Evolutionary conservation across 2,329 filamentous ascomycete species (phyloP), one percentile per base, ranked within the genome.

Genomic region (Didymellaceae sp.): DNA sequence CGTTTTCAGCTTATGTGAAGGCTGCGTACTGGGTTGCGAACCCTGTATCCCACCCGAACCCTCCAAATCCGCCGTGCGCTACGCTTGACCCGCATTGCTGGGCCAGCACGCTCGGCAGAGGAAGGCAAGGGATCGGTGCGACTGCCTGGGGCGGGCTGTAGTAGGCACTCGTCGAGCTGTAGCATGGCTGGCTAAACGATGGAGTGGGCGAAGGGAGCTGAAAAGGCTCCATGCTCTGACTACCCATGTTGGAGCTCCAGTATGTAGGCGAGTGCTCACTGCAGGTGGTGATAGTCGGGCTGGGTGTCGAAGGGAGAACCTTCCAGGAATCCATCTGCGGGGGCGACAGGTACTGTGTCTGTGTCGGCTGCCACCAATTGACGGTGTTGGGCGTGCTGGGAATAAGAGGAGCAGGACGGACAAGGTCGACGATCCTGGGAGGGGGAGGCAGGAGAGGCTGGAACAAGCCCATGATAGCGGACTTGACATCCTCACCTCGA

Each of bases 401-500:
- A 45, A 97, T 82, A 62, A 96, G 81, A 31, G 91, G 88, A 55
- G 89, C 88, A 61, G 92, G 91, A 68, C 90, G 89, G 70, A 97
- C 85, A 62, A 96, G 86, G 73, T 97, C 91, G 73, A 96, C 86
- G 61, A 96, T 86, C 73, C 90, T 88, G 43, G 92, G 93, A 63
- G 91, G 91, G 52, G 90, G 92, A 54, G 95, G 84, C 59, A 97
- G 82, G 49, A 95, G 86, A 74, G 92, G 86, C 56, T 84, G 89
- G 80, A 97, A 91, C 68, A 97, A 82, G 65, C 82, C 85, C 80
- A 89, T 83, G 77, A 99, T 88, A 72, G 84, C 87, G 68, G 81
- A 86, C 84, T 96, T 96, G 75, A 97, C 93, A 64, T 97, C 91
- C 63, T 96, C 91, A 70, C 90, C 91, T 78, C 90, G 90, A 61